Evolutionary conservation across 169 alveolate genomes (phyloP), one percentile per base, ranked within the genome.

Genomic region (Plasmodium ovale): DNA sequence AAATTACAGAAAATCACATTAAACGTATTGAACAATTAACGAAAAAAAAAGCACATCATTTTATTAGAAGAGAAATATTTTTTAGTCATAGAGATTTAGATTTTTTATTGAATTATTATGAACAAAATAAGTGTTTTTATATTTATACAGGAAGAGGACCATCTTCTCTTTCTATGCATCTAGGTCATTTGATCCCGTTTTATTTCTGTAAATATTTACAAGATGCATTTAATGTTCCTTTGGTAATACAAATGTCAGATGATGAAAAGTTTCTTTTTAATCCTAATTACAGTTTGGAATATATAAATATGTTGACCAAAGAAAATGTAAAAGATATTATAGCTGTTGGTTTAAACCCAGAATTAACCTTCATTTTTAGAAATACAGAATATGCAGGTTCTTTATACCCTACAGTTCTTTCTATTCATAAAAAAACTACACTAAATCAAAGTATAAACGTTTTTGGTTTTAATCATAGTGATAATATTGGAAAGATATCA

Each of bases 121-220:
- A 97, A 92, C 91, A 95, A 84, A 98, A 99, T 7, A 95, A 92
- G 60, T 97, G 97, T 12, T 98, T 99, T 94, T 98, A 96, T 93
- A 89, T 98, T 53, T 98, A 98, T 92, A 98, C 99, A 1, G 99
- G 99, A 16, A 93, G 99, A 73, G 99, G 99, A 19, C 99, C 99
- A 2, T 97, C 99, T 27, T 94, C 99, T n/a, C 99, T 96, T n/a
- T 94, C 99, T 5, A 94, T 98, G 92, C 99, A 98, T 88, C 87
- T 98, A 69, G 99, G 99, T 0, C 99, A 99, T 90, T 94, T 98
- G 87, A 97, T 99, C 47, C 99, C 99, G 19, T 98, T 99, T 95
- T 95, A 98, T 62, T 97, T 99, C 92, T 97, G 99, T 49, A 96
- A 98, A 95, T 98, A 98, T 96, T 95, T 88, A 19, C 95, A 94